These are phyloP conservation scores for Boletus bicolor DNA, from an alignment of 768 basidiomycete species.

Conservation along the genomic window DNA sequence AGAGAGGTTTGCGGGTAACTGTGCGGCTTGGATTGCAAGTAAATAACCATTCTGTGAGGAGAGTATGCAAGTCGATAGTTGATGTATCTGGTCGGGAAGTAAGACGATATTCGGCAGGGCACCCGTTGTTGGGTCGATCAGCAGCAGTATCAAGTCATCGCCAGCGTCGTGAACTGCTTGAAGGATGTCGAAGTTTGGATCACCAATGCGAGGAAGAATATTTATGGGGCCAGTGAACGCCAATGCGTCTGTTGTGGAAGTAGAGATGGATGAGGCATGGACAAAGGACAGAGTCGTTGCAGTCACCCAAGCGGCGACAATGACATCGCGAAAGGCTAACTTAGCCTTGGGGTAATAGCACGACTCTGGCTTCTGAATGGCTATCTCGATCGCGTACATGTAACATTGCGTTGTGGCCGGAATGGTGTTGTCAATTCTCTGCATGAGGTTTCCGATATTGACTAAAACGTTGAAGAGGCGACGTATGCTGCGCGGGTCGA, in stretches of 20 bases:
- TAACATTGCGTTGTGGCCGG: slow-evolving; percentile 36
- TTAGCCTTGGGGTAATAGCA: slow-evolving; percentile 13
- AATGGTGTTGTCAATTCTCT: slow-evolving; percentile 26
- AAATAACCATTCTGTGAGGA: slow-evolving; percentile 32
- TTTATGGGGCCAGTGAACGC: slow-evolving; percentile 21
- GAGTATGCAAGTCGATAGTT: slow-evolving; percentile 37
- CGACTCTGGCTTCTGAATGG: slow-evolving; percentile 31
- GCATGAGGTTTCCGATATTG: slow-evolving; percentile 38
- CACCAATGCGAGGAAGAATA: slow-evolving; percentile 25
- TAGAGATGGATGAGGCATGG: slow-evolving; percentile 20
- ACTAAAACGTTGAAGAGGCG: slow-evolving; percentile 46
- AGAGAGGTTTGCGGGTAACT: slow-evolving; percentile 24
- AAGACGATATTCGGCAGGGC: slow-evolving; percentile 42
- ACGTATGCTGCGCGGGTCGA: slow-evolving; percentile 34
- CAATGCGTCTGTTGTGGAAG: slow-evolving; percentile 19
- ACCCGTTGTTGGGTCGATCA: slow-evolving; percentile 36
- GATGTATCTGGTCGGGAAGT: slow-evolving; percentile 38
- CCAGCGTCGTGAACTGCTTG: slow-evolving; percentile 34
- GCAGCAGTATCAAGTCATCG: slow-evolving; percentile 30
- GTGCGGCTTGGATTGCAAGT: slow-evolving; percentile 30
- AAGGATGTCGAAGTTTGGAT: slow-evolving; percentile 37
- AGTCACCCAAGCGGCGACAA: slow-evolving; percentile 38
- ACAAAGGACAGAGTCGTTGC: slow-evolving; percentile 31
- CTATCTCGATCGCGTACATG: slow-evolving; percentile 42
- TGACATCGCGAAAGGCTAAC: slow-evolving; percentile 37